Evolutionary conservation across 345 rosid genomes (phyloP), one percentile per base, ranked within the genome.

Genomic region (Eucalyptus sp.): DNA sequence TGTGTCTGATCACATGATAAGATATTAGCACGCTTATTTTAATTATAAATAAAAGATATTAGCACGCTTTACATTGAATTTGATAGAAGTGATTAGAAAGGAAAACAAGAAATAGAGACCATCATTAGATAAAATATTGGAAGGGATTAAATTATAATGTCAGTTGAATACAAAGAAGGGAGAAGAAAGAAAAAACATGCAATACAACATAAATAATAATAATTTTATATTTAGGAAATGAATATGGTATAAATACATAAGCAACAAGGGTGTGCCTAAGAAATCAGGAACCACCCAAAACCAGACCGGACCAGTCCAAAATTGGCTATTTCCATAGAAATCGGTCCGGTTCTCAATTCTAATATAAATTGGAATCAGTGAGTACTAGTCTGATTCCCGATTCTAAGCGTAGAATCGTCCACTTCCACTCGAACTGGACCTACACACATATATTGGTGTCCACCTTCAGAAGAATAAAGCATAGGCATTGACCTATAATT

Each of bases 231-330:
- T 52, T 52, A 18, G 0, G 56, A 52, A 52, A 68, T 68, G 80
- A 18, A 33, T 16, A 31, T 8, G 44, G 12, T 41, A 68, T 31
- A 33, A 8, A 17, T 1, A 68, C 80, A 52, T 52, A 52, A 52
- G 56, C 0, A 1, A 52, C 0, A 18, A 1, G 0, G 10, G 56
- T 18, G 56, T 52, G 24, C 0, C 0, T 7, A 18, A 0, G 10
- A 18, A 52, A 52, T 1, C 0, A 0, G 0, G 24, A 1, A 52
- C 56, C 2, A 0, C 0, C 4, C 24, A 52, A 18, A 52, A 52
- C 2, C 10, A 52, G 0, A 52, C 0, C 0, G 4, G 0, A 52
- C 0, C 0, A 0, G 1, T 1, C 4, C 1, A 18, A 0, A 52
- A 52, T 0, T 18, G 2, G 10, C 10, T 52, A 18, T 52, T 18